Conservation (phyloP, 192 early-diverging fungal species). For the Coemansia sp. region DNA sequence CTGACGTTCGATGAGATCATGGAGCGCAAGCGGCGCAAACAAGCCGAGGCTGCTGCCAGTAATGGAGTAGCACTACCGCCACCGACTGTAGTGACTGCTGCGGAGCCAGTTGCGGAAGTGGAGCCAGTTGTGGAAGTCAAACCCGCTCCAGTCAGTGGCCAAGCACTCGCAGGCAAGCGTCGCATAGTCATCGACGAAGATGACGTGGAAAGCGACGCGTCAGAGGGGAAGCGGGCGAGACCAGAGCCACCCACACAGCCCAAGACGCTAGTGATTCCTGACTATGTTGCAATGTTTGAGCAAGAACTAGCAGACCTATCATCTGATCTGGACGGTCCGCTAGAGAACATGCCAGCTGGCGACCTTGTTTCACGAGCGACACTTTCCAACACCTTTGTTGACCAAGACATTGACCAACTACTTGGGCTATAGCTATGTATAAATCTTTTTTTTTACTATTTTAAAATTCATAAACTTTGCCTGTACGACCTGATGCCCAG, state of each 20-base stretch:
- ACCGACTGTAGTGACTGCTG: background rate
- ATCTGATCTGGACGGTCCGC: slow-evolving; percentile 33
- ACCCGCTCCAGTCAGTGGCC: background rate
- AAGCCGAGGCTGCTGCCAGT: slow-evolving; percentile 13
- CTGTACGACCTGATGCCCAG: slow-evolving; percentile 44
- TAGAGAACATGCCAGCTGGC: slow-evolving; percentile 33
- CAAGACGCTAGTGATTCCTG: background rate
- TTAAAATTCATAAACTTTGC: slow-evolving; percentile 37
- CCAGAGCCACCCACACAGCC: slow-evolving; percentile 3
- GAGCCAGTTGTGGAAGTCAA: background rate
- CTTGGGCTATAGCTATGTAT: slow-evolving; percentile 17
- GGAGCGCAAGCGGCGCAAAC: slow-evolving; percentile 41
- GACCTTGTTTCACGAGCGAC: slow-evolving; percentile 40
- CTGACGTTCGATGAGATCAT: slow-evolving; percentile 48
- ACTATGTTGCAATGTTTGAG: slow-evolving; percentile 48
- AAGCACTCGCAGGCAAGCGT: slow-evolving; percentile 11
- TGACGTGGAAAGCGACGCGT: slow-evolving; percentile 23
- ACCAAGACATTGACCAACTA: slow-evolving; percentile 24
- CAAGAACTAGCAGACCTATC: slow-evolving; percentile 36
- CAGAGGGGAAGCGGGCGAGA: slow-evolving; percentile 29
- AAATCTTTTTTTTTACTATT: background rate
- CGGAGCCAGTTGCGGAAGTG: background rate
- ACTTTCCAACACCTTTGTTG: slow-evolving; percentile 22
- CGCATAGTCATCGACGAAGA: slow-evolving; percentile 16
- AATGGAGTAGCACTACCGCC: background rate